Conservation (phyloP, 2,329 filamentous ascomycete genomes). For the Colletotrichum echinochloae region DNA sequence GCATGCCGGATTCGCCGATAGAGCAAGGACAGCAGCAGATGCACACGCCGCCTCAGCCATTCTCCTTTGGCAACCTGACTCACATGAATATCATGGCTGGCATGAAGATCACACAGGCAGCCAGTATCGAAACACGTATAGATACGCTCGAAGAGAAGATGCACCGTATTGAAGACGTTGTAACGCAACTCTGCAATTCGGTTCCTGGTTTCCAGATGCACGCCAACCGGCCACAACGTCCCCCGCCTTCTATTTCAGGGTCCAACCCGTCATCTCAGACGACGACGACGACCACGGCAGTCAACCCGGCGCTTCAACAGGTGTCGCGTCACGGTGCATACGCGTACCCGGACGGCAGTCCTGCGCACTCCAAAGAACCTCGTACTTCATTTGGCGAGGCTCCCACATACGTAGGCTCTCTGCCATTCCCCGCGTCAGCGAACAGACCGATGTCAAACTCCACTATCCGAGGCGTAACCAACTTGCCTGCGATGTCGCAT, state of each 20-base stretch:
- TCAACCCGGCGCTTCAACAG: conserved; percentile 49
- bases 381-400: conserved; percentile 60
- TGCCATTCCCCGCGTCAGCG: conserved; percentile 50
- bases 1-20: conserved; percentile 49
- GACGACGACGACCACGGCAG: conserved; percentile 44
- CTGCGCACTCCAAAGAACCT: conserved; percentile 57
- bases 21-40: conserved; percentile 50
- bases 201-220: conserved; percentile 55
- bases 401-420: conserved; percentile 58
- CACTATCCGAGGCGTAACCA: conserved; percentile 61
- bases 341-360: conserved; percentile 50
- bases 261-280: conserved; percentile 44
- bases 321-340: conserved; percentile 44
- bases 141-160: conserved; percentile 64
- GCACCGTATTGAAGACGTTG: conserved; percentile 64
- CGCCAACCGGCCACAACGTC: conserved; percentile 45
- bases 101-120: conserved; percentile 70
- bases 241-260: conserved; percentile 45
- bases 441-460: conserved; percentile 58
- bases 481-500: conserved; percentile 56
- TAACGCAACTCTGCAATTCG: conserved; percentile 62
- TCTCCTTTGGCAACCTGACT: conserved; percentile 64
- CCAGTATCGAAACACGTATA: conserved; percentile 66
- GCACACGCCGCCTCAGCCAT: conserved; percentile 60
- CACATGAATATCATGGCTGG: conserved; percentile 60